Conservation (phyloP, 176 grass and related monocot species). For the Stipa capillata region DNA sequence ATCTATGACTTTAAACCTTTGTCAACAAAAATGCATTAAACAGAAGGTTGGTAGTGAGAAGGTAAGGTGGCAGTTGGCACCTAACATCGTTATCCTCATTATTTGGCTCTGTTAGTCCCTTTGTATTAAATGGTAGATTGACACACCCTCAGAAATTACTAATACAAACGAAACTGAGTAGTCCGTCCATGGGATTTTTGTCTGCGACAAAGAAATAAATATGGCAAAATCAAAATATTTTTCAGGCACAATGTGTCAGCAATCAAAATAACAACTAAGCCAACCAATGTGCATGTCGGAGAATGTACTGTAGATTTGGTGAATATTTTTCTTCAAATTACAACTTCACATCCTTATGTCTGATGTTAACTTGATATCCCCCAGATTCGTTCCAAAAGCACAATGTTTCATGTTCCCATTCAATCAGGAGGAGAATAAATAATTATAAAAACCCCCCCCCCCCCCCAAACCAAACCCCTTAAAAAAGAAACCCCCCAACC, state of each 20-base stretch:
- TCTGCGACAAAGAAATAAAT: constrained; percentile 35
- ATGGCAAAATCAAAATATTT: constrained; percentile 12
- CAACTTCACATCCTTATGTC: constrained; percentile 21
- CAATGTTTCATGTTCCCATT: constrained; percentile 39
- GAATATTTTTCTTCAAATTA: constrained; percentile 77
- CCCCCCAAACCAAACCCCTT: no score
- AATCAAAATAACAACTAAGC: neutral
- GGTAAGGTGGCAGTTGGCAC: constrained; percentile 13
- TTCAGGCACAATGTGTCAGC: neutral
- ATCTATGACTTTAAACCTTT: no score
- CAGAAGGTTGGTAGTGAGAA: neutral
- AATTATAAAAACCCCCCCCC: no score
- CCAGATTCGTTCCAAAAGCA: constrained; percentile 34
- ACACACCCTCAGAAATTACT: constrained; percentile 38
- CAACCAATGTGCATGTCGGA: neutral
- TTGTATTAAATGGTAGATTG: constrained; percentile 61
- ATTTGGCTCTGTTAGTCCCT: constrained; percentile 26
- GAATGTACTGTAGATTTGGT: constrained; percentile 32
- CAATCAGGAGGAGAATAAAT: constrained; percentile 48
- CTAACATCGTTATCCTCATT: no score
- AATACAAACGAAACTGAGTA: constrained; percentile 78
- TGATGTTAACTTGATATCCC: constrained; percentile 47
- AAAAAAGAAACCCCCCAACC: no score
- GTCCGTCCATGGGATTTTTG: constrained; percentile 68
- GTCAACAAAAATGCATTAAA: neutral